Base-by-base conservation (phyloP, 192 early-diverging fungal species). In the Entomortierella beljakovae region DNA sequence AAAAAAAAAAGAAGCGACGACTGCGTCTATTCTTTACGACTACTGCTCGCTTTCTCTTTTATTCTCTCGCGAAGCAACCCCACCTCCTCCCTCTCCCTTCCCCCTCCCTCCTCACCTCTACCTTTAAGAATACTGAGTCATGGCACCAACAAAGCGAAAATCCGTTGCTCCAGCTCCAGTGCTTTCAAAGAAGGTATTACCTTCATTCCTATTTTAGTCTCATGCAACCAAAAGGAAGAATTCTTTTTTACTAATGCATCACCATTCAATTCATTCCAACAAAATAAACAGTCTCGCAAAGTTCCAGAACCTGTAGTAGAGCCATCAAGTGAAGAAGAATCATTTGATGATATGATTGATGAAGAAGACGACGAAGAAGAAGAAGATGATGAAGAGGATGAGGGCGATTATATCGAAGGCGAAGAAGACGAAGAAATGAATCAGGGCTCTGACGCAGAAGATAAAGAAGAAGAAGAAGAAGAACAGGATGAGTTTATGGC, bases 331-430 rank as follows among this genome's bases (percentile, higher is more conserved):
- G 63, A 25, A 20, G 75, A 69, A 43, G 75, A 79, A 50, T 58
- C 59, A 22, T 64, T 60, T 28, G 75, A 79, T 37, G 62, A 76
- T 38, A 75, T 76, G 58, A 62, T 77, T 54, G 80, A 81, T 33
- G 70, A 83, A 26, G 83, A 85, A 20, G 85, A 89, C 10, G 86
- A 81, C 37, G 71, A 87, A 11, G 88, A 87, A n/a, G 79, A 75
- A 2, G 85, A 84, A 1, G 85, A 88, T 9, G 71, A 83, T 0
- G 80, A 82, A 5, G 83, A 79, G 9, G 71, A 84, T 2, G 80
- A 83, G 3, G 85, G 88, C 34, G 82, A 74, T 20, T 76, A 80
- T 43, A 80, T 71, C 26, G 75, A 83, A 16, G 82, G 79, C 61
- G 84, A 83, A n/a, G 62, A 84, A 2, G 37, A 46, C 20, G 43